Evolutionary conservation across 345 rosid species (phyloP).

Genomic region (Eucalyptus tenuipes): DNA sequence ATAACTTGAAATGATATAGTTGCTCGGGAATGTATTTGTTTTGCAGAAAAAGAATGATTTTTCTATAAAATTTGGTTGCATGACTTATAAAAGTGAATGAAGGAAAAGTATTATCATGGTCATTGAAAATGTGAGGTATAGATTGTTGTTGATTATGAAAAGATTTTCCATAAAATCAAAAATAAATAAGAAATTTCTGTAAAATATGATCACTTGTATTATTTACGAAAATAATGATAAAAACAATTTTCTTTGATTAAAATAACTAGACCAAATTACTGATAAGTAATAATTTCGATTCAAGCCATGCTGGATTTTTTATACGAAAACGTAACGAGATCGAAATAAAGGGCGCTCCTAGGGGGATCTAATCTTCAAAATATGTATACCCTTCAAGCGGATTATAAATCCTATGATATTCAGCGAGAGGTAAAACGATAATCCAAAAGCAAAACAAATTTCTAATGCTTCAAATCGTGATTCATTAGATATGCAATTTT

Average conservation of each 20-base stretch:
- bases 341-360: neutral
- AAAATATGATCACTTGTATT: neutral
- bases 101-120: neutral
- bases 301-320: neutral
- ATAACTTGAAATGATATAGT: neutral
- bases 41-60: rapidly evolving
- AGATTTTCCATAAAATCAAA: rapidly evolving
- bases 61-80: neutral
- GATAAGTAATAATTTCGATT: neutral
- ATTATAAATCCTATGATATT: too few relatives aligned
- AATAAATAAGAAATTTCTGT: rapidly evolving
- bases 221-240: neutral
- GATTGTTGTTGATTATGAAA: neutral
- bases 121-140: neutral
- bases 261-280: neutral
- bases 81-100: neutral
- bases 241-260: neutral
- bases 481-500: neutral
- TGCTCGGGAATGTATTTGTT: neutral
- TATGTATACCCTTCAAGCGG: neutral
- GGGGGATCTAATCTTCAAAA: neutral
- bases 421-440: neutral
- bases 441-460: neutral
- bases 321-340: neutral
- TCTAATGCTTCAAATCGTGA: neutral